Evolutionary conservation across 2,329 filamentous ascomycete species (phyloP).

Genomic region (Neofusicoccum parvum): DNA sequence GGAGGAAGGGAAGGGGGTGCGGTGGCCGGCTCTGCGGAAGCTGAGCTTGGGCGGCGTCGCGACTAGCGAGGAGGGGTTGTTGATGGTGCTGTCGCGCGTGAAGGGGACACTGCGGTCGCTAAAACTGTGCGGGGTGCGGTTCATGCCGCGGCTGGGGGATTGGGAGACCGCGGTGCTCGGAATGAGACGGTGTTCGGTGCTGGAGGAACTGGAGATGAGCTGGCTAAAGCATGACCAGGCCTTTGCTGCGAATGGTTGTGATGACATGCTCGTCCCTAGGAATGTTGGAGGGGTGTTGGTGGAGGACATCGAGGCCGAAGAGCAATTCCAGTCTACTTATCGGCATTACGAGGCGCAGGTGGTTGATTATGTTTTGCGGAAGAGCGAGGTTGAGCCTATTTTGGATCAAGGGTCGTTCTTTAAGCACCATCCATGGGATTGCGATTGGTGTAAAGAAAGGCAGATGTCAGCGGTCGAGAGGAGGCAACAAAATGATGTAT

Average conservation of each 20-base stretch:
- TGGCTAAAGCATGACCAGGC: not conserved
- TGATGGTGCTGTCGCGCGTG: not conserved
- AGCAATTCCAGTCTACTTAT: not conserved
- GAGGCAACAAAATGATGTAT: too few relatives aligned
- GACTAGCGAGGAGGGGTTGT: not conserved
- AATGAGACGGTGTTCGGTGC: not conserved
- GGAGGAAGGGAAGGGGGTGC: not conserved
- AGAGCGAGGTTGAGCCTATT: not conserved
- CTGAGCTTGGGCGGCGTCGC: not conserved
- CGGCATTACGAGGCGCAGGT: constrained; percentile 1
- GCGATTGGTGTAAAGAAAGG: not conserved
- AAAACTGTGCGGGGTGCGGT: not conserved
- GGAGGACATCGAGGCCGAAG: not conserved
- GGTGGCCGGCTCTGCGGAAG: not conserved
- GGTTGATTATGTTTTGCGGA: not conserved
- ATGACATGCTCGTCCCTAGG: not conserved
- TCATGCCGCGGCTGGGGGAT: not conserved
- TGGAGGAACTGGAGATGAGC: not conserved
- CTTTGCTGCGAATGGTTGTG: not conserved
- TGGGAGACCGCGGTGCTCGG: not conserved
- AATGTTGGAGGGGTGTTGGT: not conserved
- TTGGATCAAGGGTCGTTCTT: not conserved
- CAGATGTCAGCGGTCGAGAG: not conserved
- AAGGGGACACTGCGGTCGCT: not conserved
- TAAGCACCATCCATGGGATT: not conserved